Base-by-base conservation (phyloP, 805 yeast genomes). In the Cyberlindnera euphorbiae region DNA sequence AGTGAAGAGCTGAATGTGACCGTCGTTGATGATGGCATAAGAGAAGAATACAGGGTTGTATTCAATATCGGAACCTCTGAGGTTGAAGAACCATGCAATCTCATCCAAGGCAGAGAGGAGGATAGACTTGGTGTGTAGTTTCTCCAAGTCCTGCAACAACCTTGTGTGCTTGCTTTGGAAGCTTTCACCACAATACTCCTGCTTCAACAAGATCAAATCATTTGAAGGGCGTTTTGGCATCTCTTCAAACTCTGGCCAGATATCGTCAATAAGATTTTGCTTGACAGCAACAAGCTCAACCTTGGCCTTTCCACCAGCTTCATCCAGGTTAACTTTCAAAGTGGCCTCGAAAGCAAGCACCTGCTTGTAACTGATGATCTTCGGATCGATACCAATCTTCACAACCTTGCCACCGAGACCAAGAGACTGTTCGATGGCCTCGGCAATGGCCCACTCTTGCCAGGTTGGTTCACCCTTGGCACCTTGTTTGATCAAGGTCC, bases 31-130 rank as follows among this genome's bases (percentile, higher is more conserved):
- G 9, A 80, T 58, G 31, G 71, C 50, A 44, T 74, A 74, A 8
- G 89, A 67, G 60, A 78, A 87, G 56, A 90, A 93, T 2, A 88
- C 90, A 0, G 97, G 97, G 52, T 82, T 81, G 55, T 72, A 90
- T 5, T 79, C 80, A 40, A 90, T 80, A 56, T 90, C 97, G 16
- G 71, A 73, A 5, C 89, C 85, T 45, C 98, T 75, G 38, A 90
- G 62, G 54, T 90, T 90, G 54, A 88, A 72, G 28, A 88, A 62
- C 96, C 96, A 89, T 7, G 95, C 93, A 44, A 88, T 76, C 48
- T 89, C 96, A 62, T 90, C 97, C 35, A 89, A 61, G 1, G 88
- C 78, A n/a, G 78, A 68, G 4, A 85, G 66, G 11, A 88, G 63
- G 30, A 85, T 66, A 2, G 75, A 71, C 45, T 58, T 46, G 38